Conservation (phyloP, 1,284 basidiomycete species). For the Tylopilus sp. region DNA sequence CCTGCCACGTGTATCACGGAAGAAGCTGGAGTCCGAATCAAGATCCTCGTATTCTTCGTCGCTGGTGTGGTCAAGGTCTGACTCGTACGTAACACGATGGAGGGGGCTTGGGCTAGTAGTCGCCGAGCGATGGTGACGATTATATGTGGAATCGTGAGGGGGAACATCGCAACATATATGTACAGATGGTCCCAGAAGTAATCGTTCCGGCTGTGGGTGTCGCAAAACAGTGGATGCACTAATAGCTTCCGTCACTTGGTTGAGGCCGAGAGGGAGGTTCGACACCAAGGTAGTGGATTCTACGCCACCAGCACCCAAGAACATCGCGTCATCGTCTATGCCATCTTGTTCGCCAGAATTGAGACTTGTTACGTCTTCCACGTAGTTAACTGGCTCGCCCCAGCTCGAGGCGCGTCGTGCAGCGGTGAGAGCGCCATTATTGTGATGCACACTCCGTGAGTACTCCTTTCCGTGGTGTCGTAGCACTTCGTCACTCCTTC, state of each 20-base stretch:
- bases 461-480: slow-evolving; percentile 25
- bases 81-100: slow-evolving; percentile 36
- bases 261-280: slow-evolving; percentile 35
- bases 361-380: slow-evolving; percentile 51
- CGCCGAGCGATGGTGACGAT: slow-evolving; percentile 31
- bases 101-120: slow-evolving; percentile 44
- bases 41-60: slow-evolving; percentile 33
- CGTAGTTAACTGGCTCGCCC: slow-evolving; percentile 45
- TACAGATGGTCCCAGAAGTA: slow-evolving; percentile 24
- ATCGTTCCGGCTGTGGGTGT: slow-evolving; percentile 31
- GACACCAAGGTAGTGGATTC: slow-evolving; percentile 41
- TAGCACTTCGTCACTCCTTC: slow-evolving; percentile 36
- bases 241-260: slow-evolving; percentile 30
- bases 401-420: slow-evolving; percentile 63
- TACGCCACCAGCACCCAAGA: slow-evolving; percentile 52
- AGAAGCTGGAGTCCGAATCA: slow-evolving; percentile 36
- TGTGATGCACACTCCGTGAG: slow-evolving; percentile 27
- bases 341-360: slow-evolving; percentile 48
- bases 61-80: slow-evolving; percentile 27
- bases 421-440: slow-evolving; percentile 33
- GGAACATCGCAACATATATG: slow-evolving; percentile 25
- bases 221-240: slow-evolving; percentile 20
- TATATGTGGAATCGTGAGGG: slow-evolving; percentile 25
- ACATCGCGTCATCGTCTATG: slow-evolving; percentile 43
- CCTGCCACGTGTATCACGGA: slow-evolving; percentile 25